phyloP scores from a whole-genome alignment of 176 grass and related monocot genomes.

The Carex kokanica region DNA sequence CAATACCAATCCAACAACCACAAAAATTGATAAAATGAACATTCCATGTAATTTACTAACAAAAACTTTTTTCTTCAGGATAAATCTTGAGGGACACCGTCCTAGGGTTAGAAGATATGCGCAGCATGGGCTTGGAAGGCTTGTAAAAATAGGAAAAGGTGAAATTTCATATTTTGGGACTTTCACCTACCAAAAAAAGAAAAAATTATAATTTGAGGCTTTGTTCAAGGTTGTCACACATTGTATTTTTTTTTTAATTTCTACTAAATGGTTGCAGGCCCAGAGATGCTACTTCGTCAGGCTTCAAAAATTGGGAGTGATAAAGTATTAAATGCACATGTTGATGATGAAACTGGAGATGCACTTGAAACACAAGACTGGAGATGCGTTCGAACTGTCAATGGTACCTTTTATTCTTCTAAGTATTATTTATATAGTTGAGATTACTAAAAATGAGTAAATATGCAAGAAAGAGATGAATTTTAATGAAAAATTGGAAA shows the following conservation, averaged over 20 bases:
- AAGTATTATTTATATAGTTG: not conserved
- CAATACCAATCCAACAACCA: not conserved
- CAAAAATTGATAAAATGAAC: not conserved
- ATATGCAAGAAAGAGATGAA: not conserved
- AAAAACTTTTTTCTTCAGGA: constrained; percentile 25
- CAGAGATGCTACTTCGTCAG: constrained; percentile 78
- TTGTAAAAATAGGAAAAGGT: constrained; percentile 96
- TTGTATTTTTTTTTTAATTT: constrained; percentile 16
- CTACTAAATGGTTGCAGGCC: constrained; percentile 43
- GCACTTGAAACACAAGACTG: constrained; percentile 85
- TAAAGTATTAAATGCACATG: constrained; percentile 41
- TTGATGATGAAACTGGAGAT: constrained; percentile 63
- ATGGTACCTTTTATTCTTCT: constrained; percentile 41
- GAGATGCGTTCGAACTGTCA: constrained; percentile 81
- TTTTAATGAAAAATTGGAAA: not conserved
- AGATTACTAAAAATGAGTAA: not conserved
- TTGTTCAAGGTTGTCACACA: constrained; percentile 1
- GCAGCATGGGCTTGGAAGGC: constrained; percentile 60
- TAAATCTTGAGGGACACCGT: constrained; percentile 86
- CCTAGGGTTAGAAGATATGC: constrained; percentile 84
- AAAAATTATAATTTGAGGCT: not conserved
- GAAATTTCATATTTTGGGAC: constrained; percentile 25
- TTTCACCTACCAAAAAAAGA: not conserved
- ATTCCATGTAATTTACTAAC: not conserved
- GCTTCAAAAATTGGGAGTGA: constrained; percentile 49